Percentiles rank a stretch among this genome's conserved stretches.
Evolutionary conservation across 192 early-diverging fungal species (phyloP).

Genomic region (Entomortierella chlamydospora): DNA sequence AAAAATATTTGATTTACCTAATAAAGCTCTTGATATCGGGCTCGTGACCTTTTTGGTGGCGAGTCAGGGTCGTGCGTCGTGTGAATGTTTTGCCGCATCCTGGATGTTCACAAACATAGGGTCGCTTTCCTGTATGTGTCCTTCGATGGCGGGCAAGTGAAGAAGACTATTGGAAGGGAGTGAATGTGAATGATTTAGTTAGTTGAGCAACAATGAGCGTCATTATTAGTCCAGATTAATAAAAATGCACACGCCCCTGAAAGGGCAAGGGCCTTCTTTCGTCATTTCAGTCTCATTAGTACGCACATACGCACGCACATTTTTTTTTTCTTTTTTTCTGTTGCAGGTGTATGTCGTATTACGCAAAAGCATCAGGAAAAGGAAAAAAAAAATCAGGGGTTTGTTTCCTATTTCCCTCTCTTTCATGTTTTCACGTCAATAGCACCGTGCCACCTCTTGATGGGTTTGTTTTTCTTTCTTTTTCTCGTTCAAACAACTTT

Average conservation of each 20-base stretch:
- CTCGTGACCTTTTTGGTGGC: conserved; percentile 70
- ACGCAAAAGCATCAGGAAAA: conserved; percentile 21
- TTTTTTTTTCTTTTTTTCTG: background rate
- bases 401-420: conserved; percentile 7
- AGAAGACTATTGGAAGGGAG: conserved; percentile 61
- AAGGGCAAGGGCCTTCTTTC: background rate
- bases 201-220: no score
- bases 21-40: conserved; percentile 60
- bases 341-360: background rate
- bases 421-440: conserved; percentile 9
- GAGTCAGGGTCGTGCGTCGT: conserved; percentile 71
- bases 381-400: conserved; percentile 31
- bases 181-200: no score
- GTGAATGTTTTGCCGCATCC: conserved; percentile 83
- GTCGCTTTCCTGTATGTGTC: conserved; percentile 82
- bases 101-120: conserved; percentile 74
- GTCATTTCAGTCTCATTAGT: background rate
- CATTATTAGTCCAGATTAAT: background rate
- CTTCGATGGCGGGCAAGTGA: conserved; percentile 83
- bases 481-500: background rate
- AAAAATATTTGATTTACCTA: no score
- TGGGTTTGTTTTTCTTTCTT: conserved; percentile 71
- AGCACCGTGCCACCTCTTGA: conserved; percentile 59
- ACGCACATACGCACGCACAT: background rate
- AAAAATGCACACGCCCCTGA: background rate